phyloP scores from a whole-genome alignment of 78 protist species.

The Speleostelium caveatum region DNA sequence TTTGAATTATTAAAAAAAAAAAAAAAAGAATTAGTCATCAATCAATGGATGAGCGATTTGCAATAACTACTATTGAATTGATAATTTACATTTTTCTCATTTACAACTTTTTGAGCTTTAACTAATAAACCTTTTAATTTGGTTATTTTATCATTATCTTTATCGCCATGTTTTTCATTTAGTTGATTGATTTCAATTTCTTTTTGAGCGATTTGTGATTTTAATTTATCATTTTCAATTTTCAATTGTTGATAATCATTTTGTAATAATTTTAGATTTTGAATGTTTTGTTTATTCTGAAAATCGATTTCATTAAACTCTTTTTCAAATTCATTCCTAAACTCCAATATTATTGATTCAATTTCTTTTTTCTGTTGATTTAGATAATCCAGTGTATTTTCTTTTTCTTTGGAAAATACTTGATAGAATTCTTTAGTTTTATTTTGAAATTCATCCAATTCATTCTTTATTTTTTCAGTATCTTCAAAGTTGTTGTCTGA shows the following conservation, averaged over 20 bases:
- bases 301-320: neutral
- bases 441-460: neutral
- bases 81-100: constrained; percentile 51
- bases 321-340: constrained; percentile 4
- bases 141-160: constrained; percentile 16
- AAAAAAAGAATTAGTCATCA: too few relatives aligned
- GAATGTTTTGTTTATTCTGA: neutral
- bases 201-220: neutral
- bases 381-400: constrained; percentile 10
- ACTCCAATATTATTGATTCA: constrained; percentile 3
- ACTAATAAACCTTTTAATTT: constrained; percentile 45
- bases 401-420: constrained; percentile 34
- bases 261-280: too few relatives aligned
- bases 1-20: too few relatives aligned
- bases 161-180: neutral
- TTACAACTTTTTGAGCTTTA: constrained; percentile 63
- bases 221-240: neutral
- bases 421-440: constrained; percentile 9
- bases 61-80: too few relatives aligned
- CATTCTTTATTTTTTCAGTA: neutral
- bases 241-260: neutral
- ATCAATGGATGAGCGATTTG: too few relatives aligned
- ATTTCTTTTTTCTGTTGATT: constrained; percentile 34
- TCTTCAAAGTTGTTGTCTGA: neutral
- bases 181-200: neutral